Conservation (phyloP, 805 yeast species). For the Citeromyces matritensis region DNA sequence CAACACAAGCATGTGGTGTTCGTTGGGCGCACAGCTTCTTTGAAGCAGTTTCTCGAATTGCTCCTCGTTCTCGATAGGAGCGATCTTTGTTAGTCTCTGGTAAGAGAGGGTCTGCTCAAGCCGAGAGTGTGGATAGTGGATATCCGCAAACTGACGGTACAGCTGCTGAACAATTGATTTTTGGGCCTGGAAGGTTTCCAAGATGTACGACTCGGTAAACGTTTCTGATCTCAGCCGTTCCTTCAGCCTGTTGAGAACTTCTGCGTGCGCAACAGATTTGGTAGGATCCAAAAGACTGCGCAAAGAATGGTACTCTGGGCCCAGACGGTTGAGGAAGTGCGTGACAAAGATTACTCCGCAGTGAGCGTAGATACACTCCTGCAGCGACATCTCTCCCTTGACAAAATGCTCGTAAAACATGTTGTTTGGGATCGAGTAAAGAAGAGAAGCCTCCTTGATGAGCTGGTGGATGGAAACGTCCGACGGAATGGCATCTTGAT, state of each 20-base stretch:
- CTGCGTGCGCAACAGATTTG: constrained; percentile 51
- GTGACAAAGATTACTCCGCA: constrained; percentile 85
- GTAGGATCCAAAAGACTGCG: constrained; percentile 46
- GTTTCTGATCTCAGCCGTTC: constrained; percentile 88
- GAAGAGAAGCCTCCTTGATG: constrained; percentile 83
- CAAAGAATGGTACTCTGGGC: constrained; percentile 73
- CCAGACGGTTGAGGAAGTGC: constrained; percentile 88
- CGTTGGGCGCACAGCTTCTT: constrained; percentile 66
- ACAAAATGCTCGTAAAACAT: constrained; percentile 64
- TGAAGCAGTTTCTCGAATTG: constrained; percentile 59
- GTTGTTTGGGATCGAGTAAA: constrained; percentile 84
- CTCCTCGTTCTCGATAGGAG: constrained; percentile 57
- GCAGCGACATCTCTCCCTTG: constrained; percentile 69
- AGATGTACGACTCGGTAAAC: constrained; percentile 72
- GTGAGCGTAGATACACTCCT: constrained; percentile 90
- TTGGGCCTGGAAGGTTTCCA: constrained; percentile 59
- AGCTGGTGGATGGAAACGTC: constrained; percentile 80
- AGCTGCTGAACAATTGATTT: constrained; percentile 63
- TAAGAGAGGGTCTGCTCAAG: constrained; percentile 72
- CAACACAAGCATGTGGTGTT: constrained; percentile 64
- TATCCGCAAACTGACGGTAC: constrained; percentile 83
- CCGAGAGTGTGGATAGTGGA: constrained; percentile 63
- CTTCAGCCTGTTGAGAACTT: constrained; percentile 66
- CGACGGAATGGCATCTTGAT: constrained; percentile 24
- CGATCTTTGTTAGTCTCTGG: constrained; percentile 69